phyloP scores from a whole-genome alignment of 345 rosid species.

The Adansonia digitata region DNA sequence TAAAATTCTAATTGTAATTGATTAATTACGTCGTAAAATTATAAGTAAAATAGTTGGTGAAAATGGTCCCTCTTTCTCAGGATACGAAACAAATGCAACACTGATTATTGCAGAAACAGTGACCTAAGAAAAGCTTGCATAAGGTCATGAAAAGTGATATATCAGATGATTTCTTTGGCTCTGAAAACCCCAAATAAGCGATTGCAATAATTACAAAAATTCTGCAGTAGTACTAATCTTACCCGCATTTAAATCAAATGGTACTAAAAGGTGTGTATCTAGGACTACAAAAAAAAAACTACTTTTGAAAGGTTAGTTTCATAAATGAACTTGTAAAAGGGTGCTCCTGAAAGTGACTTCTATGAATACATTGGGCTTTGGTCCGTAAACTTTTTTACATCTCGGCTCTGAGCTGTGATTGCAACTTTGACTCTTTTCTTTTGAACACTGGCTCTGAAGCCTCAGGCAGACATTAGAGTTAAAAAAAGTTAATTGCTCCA shows the following conservation, averaged over 20 bases:
- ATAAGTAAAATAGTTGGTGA: too few relatives aligned
- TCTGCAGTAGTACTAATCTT: background rate
- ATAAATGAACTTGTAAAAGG: background rate
- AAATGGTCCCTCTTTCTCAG: background rate
- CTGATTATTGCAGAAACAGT: too few relatives aligned
- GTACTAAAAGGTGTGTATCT: background rate
- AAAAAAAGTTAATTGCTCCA: background rate
- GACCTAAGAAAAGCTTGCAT: background rate
- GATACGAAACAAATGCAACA: too few relatives aligned
- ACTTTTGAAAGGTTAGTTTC: background rate
- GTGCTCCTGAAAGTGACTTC: background rate
- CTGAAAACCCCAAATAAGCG: background rate
- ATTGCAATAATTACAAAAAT: background rate
- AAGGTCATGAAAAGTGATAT: background rate
- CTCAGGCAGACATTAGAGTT: background rate
- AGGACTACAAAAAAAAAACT: background rate
- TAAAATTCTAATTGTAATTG: background rate
- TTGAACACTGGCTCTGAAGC: background rate
- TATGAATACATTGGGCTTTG: background rate
- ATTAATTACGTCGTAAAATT: background rate
- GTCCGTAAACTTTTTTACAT: background rate
- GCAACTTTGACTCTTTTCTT: conserved; percentile 2
- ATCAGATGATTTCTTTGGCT: background rate
- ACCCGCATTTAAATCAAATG: background rate
- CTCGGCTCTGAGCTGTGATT: background rate